A percentile compares a stretch with the other conserved stretches of the same genome.
phyloP scores from a whole-genome alignment of 2,329 filamentous ascomycete species.

The Apiospora pterosperma region DNA sequence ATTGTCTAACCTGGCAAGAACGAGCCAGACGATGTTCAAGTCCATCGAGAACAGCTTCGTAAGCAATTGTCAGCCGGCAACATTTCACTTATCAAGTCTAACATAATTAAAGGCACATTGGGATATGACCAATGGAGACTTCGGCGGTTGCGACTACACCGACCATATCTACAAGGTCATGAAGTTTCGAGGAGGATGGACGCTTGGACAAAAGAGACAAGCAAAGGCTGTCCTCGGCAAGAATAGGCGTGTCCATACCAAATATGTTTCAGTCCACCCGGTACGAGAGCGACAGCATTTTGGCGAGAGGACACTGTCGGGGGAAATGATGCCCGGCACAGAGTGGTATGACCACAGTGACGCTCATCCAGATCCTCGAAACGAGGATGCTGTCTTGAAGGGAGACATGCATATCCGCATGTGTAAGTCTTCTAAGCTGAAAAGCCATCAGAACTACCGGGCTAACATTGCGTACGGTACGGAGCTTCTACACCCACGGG shows the following conservation, averaged over 20 bases:
- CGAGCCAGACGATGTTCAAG: conserved; percentile 16
- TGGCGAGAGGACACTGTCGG: background rate
- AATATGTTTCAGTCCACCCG: background rate
- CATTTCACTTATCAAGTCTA: background rate
- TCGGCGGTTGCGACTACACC: background rate
- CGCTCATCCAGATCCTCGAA: background rate
- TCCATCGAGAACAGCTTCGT: conserved; percentile 14
- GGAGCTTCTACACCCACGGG: conserved; percentile 5
- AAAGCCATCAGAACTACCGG: background rate
- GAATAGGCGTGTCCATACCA: no score
- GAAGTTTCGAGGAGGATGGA: background rate
- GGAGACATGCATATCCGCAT: background rate
- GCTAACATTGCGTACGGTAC: background rate
- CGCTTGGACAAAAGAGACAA: background rate
- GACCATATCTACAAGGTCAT: background rate
- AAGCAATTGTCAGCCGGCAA: conserved; percentile 2
- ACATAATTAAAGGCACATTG: background rate
- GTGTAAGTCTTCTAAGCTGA: background rate
- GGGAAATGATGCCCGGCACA: background rate
- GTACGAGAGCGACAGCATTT: background rate
- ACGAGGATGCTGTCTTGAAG: background rate
- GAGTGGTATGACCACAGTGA: background rate
- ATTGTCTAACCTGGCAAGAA: conserved; percentile 17
- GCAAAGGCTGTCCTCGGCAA: background rate
- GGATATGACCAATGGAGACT: background rate